A percentile compares a stretch with the other conserved stretches of the same genome.
Conservation (phyloP, 2,329 filamentous ascomycete species). For the Colletotrichum agaves region DNA sequence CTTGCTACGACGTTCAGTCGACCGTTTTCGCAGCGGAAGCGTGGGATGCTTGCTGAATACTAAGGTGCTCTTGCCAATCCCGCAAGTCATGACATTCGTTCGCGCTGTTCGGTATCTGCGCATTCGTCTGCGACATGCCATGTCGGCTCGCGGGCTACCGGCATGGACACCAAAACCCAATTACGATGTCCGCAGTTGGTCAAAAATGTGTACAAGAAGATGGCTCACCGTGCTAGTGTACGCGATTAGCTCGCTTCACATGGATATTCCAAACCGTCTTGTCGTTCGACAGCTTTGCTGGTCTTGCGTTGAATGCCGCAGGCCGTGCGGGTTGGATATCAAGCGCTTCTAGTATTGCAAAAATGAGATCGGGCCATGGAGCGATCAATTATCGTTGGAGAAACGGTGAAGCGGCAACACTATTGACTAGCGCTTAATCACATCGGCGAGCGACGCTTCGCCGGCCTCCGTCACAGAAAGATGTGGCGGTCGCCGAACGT, state of each 20-base stretch:
- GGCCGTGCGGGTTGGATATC: constrained; percentile 6
- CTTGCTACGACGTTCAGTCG: too few relatives aligned
- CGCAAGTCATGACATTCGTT: neutral
- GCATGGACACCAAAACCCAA: neutral
- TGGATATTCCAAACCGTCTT: constrained; percentile 33
- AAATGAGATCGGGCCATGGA: neutral
- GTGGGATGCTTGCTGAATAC: too few relatives aligned
- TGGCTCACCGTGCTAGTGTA: constrained; percentile 1
- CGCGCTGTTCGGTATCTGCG: neutral
- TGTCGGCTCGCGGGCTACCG: constrained; percentile 12
- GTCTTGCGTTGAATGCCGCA: constrained; percentile 37
- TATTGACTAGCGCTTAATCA: neutral
- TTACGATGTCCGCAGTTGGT: neutral
- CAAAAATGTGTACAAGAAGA: neutral
- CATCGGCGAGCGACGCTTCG: constrained; percentile 16
- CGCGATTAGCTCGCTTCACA: constrained; percentile 27
- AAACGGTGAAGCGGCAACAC: constrained; percentile 2
- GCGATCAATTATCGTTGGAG: neutral
- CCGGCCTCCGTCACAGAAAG: constrained; percentile 20
- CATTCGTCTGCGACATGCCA: constrained; percentile 13
- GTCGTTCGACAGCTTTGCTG: constrained; percentile 36
- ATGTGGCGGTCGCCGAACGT: constrained; percentile 29
- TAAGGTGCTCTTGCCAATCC: neutral
- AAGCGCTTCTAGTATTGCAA: neutral
- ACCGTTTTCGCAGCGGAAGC: neutral